Evolutionary conservation across 768 basidiomycete species (phyloP).

Genomic region (Podaxis sp.): DNA sequence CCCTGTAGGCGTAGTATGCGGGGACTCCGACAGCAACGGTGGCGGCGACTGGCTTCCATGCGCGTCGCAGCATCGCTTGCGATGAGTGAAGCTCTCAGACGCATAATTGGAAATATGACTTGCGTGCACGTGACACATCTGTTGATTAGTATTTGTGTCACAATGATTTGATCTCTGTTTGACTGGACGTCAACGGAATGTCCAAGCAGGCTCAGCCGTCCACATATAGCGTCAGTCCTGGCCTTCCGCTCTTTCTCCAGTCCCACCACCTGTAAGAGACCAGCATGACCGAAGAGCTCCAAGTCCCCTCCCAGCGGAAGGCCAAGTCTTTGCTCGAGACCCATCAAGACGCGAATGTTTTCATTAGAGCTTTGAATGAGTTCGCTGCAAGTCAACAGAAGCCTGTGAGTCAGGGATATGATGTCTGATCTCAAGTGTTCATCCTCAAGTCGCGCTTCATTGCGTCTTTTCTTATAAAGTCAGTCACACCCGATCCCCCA

Average conservation of each 20-base stretch:
- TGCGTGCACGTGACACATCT: neutral
- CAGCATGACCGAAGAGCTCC: conserved; percentile 4
- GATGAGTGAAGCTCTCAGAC: neutral
- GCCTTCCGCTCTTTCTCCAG: neutral
- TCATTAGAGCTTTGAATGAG: conserved; percentile 5
- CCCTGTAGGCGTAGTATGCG: conserved; percentile 54
- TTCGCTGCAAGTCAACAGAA: conserved; percentile 7
- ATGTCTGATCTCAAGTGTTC: conserved; percentile 5
- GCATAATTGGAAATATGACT: conserved; percentile 1
- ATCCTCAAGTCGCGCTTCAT: conserved; percentile 9
- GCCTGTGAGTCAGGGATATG: conserved; percentile 11
- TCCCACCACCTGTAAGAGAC: conserved; percentile 3
- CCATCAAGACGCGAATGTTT: conserved; percentile 1
- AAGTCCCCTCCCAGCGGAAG: neutral
- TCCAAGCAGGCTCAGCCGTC: neutral
- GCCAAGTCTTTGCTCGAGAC: conserved; percentile 6
- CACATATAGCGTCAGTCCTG: neutral
- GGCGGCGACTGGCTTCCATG: conserved; percentile 66
- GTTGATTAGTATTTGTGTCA: neutral
- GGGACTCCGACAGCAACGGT: conserved; percentile 53
- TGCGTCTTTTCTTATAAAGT: conserved; percentile 3
- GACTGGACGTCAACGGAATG: neutral
- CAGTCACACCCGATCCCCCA: neutral
- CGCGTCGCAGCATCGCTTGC: conserved; percentile 52
- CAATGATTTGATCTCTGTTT: neutral